Base-by-base conservation (phyloP, 2,329 filamentous ascomycete species). In the Raffaelea ambrosiae region DNA sequence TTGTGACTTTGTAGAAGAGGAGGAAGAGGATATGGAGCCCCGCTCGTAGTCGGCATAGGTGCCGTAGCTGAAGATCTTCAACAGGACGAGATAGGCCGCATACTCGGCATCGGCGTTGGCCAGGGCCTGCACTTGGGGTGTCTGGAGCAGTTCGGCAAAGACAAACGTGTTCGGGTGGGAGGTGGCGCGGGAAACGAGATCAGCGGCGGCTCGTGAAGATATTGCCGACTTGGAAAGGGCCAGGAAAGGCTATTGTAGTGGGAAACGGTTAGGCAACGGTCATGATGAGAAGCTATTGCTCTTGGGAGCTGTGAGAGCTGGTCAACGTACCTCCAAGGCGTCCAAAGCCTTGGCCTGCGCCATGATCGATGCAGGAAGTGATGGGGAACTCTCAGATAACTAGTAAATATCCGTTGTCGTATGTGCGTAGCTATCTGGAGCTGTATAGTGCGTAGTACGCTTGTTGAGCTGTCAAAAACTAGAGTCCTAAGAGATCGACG, bases 61-160 rank as follows among this genome's bases (percentile, higher is more conserved):
- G 51, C 91, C 93, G 74, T 93, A 88, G 50, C 89, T 87, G 67
- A 98, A 98, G 59, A 94, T 83, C 65, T 90, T 77, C 40, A 98
- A 83, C 14, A 95, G 76, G 2, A 72, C 78, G 44, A 93, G 73
- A 65, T 88, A 68, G 3, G 69, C 57, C 2, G 73, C 68, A 58
- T 84, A 79, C 43, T 94, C 84, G 33, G 74, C 62, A n/a, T 58
- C 54, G 19, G 59, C 61, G 9, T 64, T 63, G 36, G 72, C 72
- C 40, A 97, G 81, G 13, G 79, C 75, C 65, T 93, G 86, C 55
- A 97, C 82, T 57, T 88, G 81, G 0, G 86, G 81, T 1, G 83
- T 81, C 58, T 86, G 77, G 35, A 98, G 81, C n/a, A 98, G 83
- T 69, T 97, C 91, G 56, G 86, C 81, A 70, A 98, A 98, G 67